Evolutionary conservation across 192 early-diverging fungal species (phyloP).

Genomic region (Backusella luteola): DNA sequence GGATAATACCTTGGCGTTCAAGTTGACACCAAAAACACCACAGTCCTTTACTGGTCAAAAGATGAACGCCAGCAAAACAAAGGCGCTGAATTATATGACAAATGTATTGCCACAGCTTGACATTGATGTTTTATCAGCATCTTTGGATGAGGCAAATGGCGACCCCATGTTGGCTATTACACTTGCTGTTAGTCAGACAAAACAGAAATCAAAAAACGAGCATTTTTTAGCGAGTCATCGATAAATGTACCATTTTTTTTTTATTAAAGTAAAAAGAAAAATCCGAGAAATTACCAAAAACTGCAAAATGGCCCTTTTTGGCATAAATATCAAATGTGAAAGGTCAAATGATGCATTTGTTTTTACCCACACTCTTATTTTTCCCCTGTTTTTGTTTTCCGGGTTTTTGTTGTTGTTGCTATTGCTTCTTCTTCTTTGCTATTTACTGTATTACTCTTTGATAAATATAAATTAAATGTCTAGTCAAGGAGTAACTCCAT

Average conservation of each 20-base stretch:
- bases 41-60: not conserved
- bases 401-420: not conserved
- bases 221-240: not conserved
- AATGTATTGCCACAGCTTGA: conserved; percentile 22
- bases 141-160: conserved; percentile 24
- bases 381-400: not conserved
- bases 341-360: not conserved
- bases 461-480: not conserved
- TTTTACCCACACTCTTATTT: not conserved
- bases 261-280: not conserved
- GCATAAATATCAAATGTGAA: not conserved
- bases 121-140: not conserved
- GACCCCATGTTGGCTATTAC: conserved; percentile 26
- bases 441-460: not conserved
- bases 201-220: conserved; percentile 2
- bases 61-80: not conserved
- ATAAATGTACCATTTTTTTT: not conserved
- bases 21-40: not conserved
- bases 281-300: not conserved
- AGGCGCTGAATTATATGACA: conserved; percentile 18
- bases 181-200: conserved; percentile 15
- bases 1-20: not conserved
- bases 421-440: not conserved
- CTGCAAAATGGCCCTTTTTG: not conserved
- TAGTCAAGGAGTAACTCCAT: not conserved